Evolutionary conservation across 1,284 basidiomycete genomes (phyloP), one percentile per base, ranked within the genome.

Genomic region (Ustilago vetiveriae): DNA sequence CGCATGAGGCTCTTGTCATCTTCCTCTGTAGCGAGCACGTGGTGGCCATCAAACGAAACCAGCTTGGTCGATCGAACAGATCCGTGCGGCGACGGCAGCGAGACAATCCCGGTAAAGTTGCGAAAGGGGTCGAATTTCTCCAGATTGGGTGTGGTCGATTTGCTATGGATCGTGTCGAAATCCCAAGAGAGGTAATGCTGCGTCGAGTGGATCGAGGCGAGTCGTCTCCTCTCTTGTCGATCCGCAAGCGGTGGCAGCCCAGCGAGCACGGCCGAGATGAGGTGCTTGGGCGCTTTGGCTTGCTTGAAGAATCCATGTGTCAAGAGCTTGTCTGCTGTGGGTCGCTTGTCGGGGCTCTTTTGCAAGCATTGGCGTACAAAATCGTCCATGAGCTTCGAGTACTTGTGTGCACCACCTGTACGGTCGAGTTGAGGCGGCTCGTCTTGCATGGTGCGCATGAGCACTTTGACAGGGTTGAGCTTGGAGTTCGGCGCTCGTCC

Each of bases 401-500:
- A 94, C 72, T 88, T 90, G 82, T 89, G 85, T n/a, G 86, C 84
- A 10, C 90, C 90, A 22, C 88, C 87, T 45, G 88, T 86, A 11
- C 90, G 86, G 75, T 92, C 87, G 33, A 94, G 84, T 13, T 86
- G 88, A 0, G 92, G 92, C 30, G 65, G 67, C 55, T 72, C 75
- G 41, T 79, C 60, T 50, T 64, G 71, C 35, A 77, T 76, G 40
- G 67, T 93, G 82, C 88, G 88, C 66, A 92, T 84, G 21, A 94
- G 84, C 6, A 92, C 90, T 52, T 86, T 85, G 62, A 90, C 87
- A 1, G 92, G 87, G 10, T 88, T 85, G 75, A 91, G 90, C 49
- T 90, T 86, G 21, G 90, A 91, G 64, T 88, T 85, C 14, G 92
- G 92, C 1, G 92, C 90, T 14, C 90, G 87, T 0, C 92, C 92